These are phyloP conservation scores for Backusella tuberculispora DNA, from an alignment of 192 early-diverging fungal species.

Conservation along the genomic window DNA sequence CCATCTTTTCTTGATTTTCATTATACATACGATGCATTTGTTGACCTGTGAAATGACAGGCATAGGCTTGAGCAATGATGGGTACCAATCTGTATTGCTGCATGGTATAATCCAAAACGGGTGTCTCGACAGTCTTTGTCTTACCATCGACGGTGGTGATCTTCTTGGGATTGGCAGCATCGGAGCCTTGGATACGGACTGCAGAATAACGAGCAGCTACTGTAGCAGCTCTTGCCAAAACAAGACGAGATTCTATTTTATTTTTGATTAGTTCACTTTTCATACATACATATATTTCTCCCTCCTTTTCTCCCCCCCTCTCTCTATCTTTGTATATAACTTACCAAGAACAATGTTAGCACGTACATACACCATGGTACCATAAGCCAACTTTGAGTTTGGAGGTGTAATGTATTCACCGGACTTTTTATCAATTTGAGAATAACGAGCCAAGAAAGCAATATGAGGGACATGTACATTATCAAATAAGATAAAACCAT, in stretches of 20 bases:
- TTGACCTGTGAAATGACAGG: conserved; percentile 45
- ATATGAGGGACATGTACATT: conserved; percentile 58
- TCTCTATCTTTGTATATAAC: not conserved
- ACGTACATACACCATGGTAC: conserved; percentile 68
- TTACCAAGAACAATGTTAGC: conserved; percentile 57
- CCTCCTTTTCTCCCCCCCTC: too few species aligned
- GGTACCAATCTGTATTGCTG: conserved; percentile 56
- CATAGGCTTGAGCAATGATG: conserved; percentile 58
- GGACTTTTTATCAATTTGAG: conserved; percentile 52
- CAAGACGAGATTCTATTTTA: conserved; percentile 41
- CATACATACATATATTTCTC: too few species aligned
- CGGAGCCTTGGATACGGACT: conserved; percentile 53
- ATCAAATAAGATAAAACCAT: conserved; percentile 51
- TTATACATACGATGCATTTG: conserved; percentile 42
- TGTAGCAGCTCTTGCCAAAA: conserved; percentile 53
- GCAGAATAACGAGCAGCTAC: conserved; percentile 53
- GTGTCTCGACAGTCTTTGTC: conserved; percentile 46
- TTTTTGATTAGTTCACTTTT: not conserved
- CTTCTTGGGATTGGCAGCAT: conserved; percentile 45
- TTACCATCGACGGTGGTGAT: not conserved
- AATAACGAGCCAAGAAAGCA: conserved; percentile 63
- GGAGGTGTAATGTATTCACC: conserved; percentile 66
- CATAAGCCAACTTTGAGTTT: conserved; percentile 62
- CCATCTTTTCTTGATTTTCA: conserved; percentile 54
- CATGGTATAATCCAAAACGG: conserved; percentile 56